Base-by-base conservation (phyloP, 768 basidiomycete genomes). In the Psilocybe subaeruginosa region DNA sequence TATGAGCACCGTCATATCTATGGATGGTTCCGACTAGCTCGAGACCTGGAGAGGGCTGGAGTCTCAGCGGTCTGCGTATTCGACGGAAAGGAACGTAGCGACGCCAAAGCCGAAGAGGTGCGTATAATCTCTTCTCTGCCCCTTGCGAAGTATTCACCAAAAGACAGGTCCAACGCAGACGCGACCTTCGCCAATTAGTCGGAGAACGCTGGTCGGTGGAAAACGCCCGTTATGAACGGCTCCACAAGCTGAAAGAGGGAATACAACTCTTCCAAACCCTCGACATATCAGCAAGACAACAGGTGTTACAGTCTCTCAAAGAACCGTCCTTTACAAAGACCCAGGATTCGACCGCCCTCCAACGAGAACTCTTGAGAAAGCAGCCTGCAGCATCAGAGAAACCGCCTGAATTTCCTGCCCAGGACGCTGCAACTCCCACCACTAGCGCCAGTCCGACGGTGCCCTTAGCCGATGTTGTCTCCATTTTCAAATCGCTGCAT, bases 11-110 rank as follows among this genome's bases (percentile, higher is more conserved):
- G 88, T 31, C 93, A 95, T 72, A 80, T 94, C 19, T 74, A 91
- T 3, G 88, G 91, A 17, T 95, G 93, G 93, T 89, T 90, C 68
- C 81, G 83, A 37, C 79, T 93, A 35, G 76, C 85, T 5, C 76
- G 78, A 48, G 91, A 93, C 64, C 75, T 94, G 33, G 77, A 78
- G 53, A 82, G 85, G 14, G 72, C 78, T 30, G 77, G 77, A 12
- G 83, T 93, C 2, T 75, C 77, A 33, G 84, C 85, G 4, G 81
- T 93, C 7, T 93, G 92, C 68, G 86, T 95, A 0, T 95, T 94
- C 66, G 92, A 95, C 67, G 93, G 92, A 9, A 82, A 82, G 62
- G 75, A 84, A 59, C 84, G 92, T 23, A 86, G 75, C 69, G 53
- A 70, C 14, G 92, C 93, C 9, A 95, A 95, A 70, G 78, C 83